These are phyloP conservation scores for Trypanosoma avium DNA, from an alignment of 208 protist species.

Conservation along the genomic window DNA sequence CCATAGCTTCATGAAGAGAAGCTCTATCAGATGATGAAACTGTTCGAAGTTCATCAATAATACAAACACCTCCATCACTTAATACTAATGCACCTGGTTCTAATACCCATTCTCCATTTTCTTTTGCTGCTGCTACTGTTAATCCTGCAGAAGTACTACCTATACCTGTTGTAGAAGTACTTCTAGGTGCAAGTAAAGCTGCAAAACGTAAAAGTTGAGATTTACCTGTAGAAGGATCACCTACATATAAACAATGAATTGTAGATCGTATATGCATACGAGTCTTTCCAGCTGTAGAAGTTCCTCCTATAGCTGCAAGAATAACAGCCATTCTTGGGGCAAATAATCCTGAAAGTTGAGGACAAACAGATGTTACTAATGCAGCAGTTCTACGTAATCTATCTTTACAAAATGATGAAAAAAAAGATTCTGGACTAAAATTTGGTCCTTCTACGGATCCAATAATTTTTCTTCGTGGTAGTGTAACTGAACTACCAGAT, in stretches of 20 bases:
- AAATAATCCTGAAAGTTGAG: constrained; percentile 81
- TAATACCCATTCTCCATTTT: constrained; percentile 92
- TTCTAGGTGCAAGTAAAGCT: constrained; percentile 72
- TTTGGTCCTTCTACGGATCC: constrained; percentile 33
- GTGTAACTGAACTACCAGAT: constrained; percentile 14
- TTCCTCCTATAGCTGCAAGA: constrained; percentile 70
- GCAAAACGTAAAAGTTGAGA: constrained; percentile 89
- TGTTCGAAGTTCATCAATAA: constrained; percentile 97
- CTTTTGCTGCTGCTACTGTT: constrained; percentile 87
- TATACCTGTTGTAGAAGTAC: constrained; percentile 90
- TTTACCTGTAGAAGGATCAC: constrained; percentile 99
- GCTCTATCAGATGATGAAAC: constrained; percentile 94
- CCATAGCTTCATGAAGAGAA: constrained; percentile 98
- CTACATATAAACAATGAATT: constrained; percentile 98
- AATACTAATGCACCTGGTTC: constrained; percentile 96
- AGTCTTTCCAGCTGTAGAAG: constrained; percentile 58
- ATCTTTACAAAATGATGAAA: constrained; percentile 54
- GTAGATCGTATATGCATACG: constrained; percentile 82
- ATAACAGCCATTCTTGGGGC: constrained; percentile 77
- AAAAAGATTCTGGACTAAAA: constrained; percentile 82
- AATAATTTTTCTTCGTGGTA: constrained; percentile 23
- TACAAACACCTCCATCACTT: constrained; percentile 97
- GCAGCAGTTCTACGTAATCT: constrained; percentile 42
- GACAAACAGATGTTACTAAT: constrained; percentile 59
- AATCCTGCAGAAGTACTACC: constrained; percentile 91